phyloP scores from a whole-genome alignment of 2,329 filamentous ascomycete genomes.

The Pleurostoma richardsiae region DNA sequence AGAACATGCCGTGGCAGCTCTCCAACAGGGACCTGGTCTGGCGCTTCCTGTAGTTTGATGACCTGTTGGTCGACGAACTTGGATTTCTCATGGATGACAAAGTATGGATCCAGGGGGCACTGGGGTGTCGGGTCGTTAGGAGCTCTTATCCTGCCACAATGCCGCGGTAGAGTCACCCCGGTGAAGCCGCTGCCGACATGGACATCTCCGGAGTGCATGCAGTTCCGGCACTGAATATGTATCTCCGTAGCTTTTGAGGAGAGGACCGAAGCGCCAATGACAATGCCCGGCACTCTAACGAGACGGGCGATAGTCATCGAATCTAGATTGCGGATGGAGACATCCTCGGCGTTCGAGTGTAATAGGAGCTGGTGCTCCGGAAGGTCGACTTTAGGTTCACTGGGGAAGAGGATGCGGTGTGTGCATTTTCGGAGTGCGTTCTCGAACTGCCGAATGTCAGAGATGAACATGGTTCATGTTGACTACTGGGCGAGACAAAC shows the following conservation, averaged over 20 bases:
- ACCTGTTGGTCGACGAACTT: constrained; percentile 97
- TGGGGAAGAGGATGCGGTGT: constrained; percentile 85
- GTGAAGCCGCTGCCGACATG: constrained; percentile 80
- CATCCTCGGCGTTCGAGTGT: constrained; percentile 84
- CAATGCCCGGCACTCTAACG: constrained; percentile 94
- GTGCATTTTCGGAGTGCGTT: constrained; percentile 85
- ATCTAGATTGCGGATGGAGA: constrained; percentile 90
- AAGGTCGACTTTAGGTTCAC: constrained; percentile 60
- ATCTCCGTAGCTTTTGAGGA: constrained; percentile 91
- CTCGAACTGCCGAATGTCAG: constrained; percentile 65
- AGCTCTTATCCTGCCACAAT: constrained; percentile 61
- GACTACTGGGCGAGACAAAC: constrained; percentile 41
- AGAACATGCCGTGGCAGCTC: constrained; percentile 92
- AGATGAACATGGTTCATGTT: background rate
- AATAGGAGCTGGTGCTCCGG: constrained; percentile 93
- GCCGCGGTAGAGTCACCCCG: constrained; percentile 76
- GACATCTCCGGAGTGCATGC: constrained; percentile 66
- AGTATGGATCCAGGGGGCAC: constrained; percentile 93
- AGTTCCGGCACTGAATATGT: constrained; percentile 83
- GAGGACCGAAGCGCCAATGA: constrained; percentile 94
- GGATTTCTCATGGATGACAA: constrained; percentile 89
- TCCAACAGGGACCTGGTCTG: constrained; percentile 94
- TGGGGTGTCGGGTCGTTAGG: constrained; percentile 64
- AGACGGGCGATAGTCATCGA: constrained; percentile 89
- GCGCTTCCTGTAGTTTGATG: constrained; percentile 94